Evolutionary conservation across 2,329 filamentous ascomycete species (phyloP).

Genomic region (Colletotrichum zoysiae): DNA sequence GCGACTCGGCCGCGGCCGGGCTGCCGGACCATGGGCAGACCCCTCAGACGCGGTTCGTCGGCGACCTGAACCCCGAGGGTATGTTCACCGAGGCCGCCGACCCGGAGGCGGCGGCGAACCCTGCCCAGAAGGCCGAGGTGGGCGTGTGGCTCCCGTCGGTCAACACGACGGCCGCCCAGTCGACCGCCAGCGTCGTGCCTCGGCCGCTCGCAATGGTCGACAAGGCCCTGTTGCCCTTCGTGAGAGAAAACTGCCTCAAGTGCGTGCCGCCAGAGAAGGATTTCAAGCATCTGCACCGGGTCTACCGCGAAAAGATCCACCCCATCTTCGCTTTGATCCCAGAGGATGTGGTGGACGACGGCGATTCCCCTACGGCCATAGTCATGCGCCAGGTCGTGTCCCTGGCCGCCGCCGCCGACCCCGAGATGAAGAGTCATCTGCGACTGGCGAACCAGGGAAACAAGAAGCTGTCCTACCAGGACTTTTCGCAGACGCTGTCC

Average conservation of each 20-base stretch:
- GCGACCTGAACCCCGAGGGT: conserved; percentile 70
- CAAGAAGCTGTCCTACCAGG: conserved; percentile 56
- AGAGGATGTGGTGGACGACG: conserved; percentile 49
- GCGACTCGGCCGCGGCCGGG: conserved; percentile 17
- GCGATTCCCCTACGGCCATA: conserved; percentile 53
- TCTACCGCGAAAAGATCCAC: conserved; percentile 66
- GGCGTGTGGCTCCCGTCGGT: conserved; percentile 66
- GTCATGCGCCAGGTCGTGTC: conserved; percentile 67
- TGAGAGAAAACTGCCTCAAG: conserved; percentile 60
- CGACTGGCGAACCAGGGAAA: conserved; percentile 56
- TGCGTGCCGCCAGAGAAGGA: conserved; percentile 62
- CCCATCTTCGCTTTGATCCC: conserved; percentile 67
- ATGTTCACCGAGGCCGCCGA: conserved; percentile 69
- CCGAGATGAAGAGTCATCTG: conserved; percentile 58
- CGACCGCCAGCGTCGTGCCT: conserved; percentile 46
- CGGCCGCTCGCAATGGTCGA: conserved; percentile 54
- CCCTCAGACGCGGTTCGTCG: conserved; percentile 61
- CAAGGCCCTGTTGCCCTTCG: conserved; percentile 56
- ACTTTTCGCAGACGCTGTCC: conserved; percentile 63
- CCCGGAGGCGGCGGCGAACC: conserved; percentile 51
- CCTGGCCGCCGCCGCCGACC: conserved; percentile 66
- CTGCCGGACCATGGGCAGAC: conserved; percentile 26
- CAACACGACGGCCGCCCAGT: conserved; percentile 46
- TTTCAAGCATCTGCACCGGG: conserved; percentile 57
- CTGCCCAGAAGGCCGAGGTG: conserved; percentile 64